Base-by-base conservation (phyloP, 2,329 filamentous ascomycete species). In the Epichloe elymi region DNA sequence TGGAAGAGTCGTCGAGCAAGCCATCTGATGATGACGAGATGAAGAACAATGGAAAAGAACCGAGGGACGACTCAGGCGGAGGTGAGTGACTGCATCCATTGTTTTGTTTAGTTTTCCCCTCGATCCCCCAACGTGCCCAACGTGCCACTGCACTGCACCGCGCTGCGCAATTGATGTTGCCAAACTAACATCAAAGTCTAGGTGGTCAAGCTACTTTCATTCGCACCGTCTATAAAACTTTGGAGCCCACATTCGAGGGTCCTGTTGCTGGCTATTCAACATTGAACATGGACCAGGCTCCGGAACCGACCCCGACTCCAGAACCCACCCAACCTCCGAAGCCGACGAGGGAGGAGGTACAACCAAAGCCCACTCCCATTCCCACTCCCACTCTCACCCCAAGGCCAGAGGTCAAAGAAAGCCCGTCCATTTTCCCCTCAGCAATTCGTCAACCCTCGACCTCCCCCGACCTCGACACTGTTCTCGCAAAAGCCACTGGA, bases 191-290 rank as follows among this genome's bases (percentile, higher is more conserved):
- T 14, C 8, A 38, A 36, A 12, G 4, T 46, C 11, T 35, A 54
- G 49, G 37, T 40, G 36, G 45, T 48, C 30, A 14, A 40, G 20
- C 42, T 57, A 68, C 65, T 17, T 60, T 69, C 41, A 57, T 66
- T 36, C 59, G 58, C 14, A 70, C 68, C 17, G 63, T 74, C 19
- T 73, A 69, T 57, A 65, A 66, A 47, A 74, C 72, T 38, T 54
- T 71, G 60, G 56, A 60, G 5, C 59, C 67, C 12, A 70, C 65
- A 4, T 74, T 74, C 38, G 61, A 64, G 37, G 71, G 70, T n/a
- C 59, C 62, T 5, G 62, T 74, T 51, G 71, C 58, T 30, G 68
- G 71, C 26, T 74, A 69, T 51, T 64, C 64, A 36, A 74, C 70
- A 5, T 46, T 69, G 10, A 59, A 53, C 10, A 38, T 51, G 8